Evolutionary conservation across 2,329 filamentous ascomycete species (phyloP), one percentile per base, ranked within the genome.

Genomic region (Dothistroma septosporum): DNA sequence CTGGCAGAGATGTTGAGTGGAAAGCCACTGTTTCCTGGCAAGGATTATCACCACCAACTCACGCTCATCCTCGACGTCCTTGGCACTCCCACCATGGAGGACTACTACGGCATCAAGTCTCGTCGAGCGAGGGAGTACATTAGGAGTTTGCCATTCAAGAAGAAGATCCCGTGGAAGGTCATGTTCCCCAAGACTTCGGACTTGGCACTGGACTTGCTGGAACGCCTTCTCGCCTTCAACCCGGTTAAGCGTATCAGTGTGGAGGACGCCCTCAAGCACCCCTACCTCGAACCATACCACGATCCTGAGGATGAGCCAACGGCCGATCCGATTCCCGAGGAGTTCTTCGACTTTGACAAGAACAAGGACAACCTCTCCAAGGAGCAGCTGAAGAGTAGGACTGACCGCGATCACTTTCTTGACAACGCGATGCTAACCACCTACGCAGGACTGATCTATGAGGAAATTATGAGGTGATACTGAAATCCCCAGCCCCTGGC

Each of bases 141-240:
- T 74, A 91, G 94, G 64, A 97, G 92, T 57, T 85, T 97, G 52
- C 93, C 94, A 19, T 97, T 97, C 83, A 97, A 97, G 86, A 97
- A 97, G 87, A 97, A 97, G 87, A 95, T 97, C 53, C 92, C 94
- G 0, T 94, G 97, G 86, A 91, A 94, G 76, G 90, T 89, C 49
- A 87, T 99, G 76, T 99, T 99, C 83, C 93, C 94, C 68, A 97
- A 97, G 84, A 97, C 92, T n/a, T 96, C 92, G n/a, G 93, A 97
- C 65, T 81, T 96, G 37, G 94, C 94, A 0, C 83, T 99, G 41
- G 94, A 99, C 73, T 83, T 99, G 44, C 83, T 99, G 24, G 94
- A 99, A 83, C 95, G 94, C 78, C 85, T 99, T 16, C 84, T 99
- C 32, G 93, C 94, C 12, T 99, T 99, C 82, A 99, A 99, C 80